Percentiles rank a stretch among this genome's conserved stretches.
Evolutionary conservation across 148 eudicot species (phyloP).

Genomic region (Camellia granthamiana): DNA sequence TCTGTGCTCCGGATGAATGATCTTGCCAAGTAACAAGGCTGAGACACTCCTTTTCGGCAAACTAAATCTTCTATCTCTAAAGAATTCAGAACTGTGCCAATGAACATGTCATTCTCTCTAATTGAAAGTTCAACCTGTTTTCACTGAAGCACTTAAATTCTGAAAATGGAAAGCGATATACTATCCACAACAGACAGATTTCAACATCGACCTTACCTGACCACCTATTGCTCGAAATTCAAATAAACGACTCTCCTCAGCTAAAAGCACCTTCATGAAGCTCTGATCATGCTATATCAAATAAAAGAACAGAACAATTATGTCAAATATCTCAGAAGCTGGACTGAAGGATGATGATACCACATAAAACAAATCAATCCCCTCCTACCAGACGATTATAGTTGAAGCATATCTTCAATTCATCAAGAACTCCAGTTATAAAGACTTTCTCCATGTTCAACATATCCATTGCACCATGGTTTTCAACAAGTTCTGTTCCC

Average conservation of each 20-base stretch:
- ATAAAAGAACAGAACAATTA: neutral
- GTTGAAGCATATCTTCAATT: conserved; percentile 69
- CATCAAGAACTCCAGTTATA: conserved; percentile 84
- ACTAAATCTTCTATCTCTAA: conserved; percentile 92
- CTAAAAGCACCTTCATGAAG: conserved; percentile 69
- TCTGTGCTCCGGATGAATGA: conserved; percentile 69
- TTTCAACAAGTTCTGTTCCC: conserved; percentile 39
- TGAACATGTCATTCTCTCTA: conserved; percentile 75
- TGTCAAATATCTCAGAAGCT: conserved; percentile 8
- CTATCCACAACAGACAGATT: neutral
- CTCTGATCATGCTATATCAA: conserved; percentile 47
- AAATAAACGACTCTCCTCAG: conserved; percentile 75
- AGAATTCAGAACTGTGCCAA: conserved; percentile 83
- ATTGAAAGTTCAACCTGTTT: conserved; percentile 82
- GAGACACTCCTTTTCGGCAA: conserved; percentile 44
- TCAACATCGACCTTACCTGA: conserved; percentile 49
- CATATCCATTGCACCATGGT: conserved; percentile 33
- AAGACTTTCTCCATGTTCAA: conserved; percentile 59
- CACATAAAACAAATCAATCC: conserved; percentile 5
- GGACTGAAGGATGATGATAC: conserved; percentile 14
- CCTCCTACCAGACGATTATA: conserved; percentile 58
- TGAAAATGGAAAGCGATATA: conserved; percentile 3
- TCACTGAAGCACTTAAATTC: conserved; percentile 18
- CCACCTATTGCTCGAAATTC: conserved; percentile 98
- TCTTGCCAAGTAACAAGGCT: conserved; percentile 65